These are phyloP conservation scores for Leptographium wingfieldii DNA, from an alignment of 2,329 filamentous ascomycete genomes.

Conservation along the genomic window DNA sequence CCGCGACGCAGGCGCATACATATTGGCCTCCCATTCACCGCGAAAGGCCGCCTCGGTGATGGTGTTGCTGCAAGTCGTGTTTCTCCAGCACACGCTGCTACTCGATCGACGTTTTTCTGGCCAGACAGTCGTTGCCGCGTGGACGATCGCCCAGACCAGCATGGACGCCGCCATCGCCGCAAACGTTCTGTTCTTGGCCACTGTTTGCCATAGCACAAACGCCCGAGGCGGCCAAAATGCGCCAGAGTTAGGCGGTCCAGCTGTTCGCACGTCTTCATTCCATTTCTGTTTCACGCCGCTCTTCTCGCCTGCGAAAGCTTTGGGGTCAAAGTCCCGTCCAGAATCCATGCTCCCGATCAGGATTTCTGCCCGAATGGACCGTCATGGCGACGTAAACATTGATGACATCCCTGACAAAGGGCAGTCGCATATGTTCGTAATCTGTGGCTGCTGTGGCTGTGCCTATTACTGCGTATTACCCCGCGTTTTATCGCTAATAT, in stretches of 20 bases:
- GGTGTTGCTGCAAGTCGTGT: slow-evolving; percentile 36
- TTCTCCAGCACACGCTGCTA: slow-evolving; percentile 34
- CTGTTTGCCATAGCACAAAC: not conserved
- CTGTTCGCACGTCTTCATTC: not conserved
- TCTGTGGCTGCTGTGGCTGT: too few relatives aligned
- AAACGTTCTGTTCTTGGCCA: not conserved
- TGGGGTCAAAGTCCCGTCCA: too few relatives aligned
- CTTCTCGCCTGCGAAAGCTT: not conserved
- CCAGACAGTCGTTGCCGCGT: not conserved
- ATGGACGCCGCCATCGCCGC: not conserved
- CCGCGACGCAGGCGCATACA: slow-evolving; percentile 40
- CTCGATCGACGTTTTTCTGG: too few relatives aligned
- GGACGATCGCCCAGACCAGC: not conserved
- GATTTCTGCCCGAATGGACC: too few relatives aligned
- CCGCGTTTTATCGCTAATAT: too few relatives aligned
- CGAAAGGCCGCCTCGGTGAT: slow-evolving; percentile 37
- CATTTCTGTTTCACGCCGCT: not conserved
- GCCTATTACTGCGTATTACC: too few relatives aligned
- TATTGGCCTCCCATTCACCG: slow-evolving; percentile 45
- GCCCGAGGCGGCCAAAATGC: not conserved
- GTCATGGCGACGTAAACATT: too few relatives aligned
- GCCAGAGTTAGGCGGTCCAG: not conserved
- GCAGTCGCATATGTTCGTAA: too few relatives aligned
- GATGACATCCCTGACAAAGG: too few relatives aligned
- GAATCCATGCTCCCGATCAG: too few relatives aligned